phyloP scores from a whole-genome alignment of 768 basidiomycete genomes.

The Panus rudis region DNA sequence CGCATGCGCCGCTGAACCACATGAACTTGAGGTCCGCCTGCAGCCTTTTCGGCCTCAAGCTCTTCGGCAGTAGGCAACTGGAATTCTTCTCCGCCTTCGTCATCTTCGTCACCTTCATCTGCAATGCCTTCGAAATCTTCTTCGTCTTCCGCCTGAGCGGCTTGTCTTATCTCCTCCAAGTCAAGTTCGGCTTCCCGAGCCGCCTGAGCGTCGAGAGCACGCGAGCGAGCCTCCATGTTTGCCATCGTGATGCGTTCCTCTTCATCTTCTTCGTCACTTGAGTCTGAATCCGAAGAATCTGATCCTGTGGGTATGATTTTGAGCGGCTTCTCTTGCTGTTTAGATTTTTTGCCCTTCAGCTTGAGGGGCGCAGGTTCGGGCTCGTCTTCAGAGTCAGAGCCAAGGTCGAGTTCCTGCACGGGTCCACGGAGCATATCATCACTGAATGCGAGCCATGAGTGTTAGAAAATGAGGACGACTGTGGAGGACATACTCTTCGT shows the following conservation, averaged over 20 bases:
- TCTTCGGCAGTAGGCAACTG: slow-evolving; percentile 66
- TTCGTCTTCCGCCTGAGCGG: slow-evolving; percentile 46
- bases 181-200: slow-evolving; percentile 65
- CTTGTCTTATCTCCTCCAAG: slow-evolving; percentile 55
- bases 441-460: slow-evolving; percentile 24
- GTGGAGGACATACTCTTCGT: slow-evolving; percentile 33
- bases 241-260: slow-evolving; percentile 61
- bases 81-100: slow-evolving; percentile 44
- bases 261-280: slow-evolving; percentile 34
- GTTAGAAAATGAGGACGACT: neutral
- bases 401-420: slow-evolving; percentile 57
- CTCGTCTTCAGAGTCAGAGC: slow-evolving; percentile 50
- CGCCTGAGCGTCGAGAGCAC: slow-evolving; percentile 64
- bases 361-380: slow-evolving; percentile 23
- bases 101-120: slow-evolving; percentile 29
- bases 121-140: slow-evolving; percentile 32
- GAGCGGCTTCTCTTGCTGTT: slow-evolving; percentile 39
- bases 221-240: slow-evolving; percentile 79
- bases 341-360: slow-evolving; percentile 42
- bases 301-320: slow-evolving; percentile 47
- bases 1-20: slow-evolving; percentile 76
- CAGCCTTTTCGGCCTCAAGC: slow-evolving; percentile 62
- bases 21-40: slow-evolving; percentile 65
- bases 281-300: slow-evolving; percentile 28
- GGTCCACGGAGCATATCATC: slow-evolving; percentile 45